Percentiles rank a stretch among this genome's conserved stretches.
Conservation (phyloP, 441 rosid genomes). For the Syzygium syzygioides region DNA sequence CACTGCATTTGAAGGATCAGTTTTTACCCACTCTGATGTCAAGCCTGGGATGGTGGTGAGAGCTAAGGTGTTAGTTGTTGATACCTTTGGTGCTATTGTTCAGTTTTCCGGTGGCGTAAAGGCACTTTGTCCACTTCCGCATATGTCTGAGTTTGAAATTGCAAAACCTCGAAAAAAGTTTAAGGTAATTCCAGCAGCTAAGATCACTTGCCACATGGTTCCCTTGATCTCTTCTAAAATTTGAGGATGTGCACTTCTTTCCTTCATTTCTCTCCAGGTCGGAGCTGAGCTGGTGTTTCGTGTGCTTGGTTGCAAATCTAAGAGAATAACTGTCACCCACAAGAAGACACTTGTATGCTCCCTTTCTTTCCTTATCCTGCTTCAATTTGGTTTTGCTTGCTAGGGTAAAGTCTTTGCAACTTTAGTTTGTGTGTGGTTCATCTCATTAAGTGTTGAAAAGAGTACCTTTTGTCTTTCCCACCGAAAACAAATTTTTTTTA, state of each 20-base stretch:
- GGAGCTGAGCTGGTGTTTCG: slow-evolving; percentile 91
- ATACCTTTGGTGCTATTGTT: slow-evolving; percentile 92
- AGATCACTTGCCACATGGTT: neutral
- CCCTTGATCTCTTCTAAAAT: slow-evolving; percentile 5
- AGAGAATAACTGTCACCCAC: slow-evolving; percentile 94
- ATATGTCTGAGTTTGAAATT: slow-evolving; percentile 98
- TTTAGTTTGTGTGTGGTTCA: neutral
- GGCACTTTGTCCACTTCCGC: slow-evolving; percentile 95
- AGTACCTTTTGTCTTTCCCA: neutral
- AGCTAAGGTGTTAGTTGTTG: slow-evolving; percentile 75
- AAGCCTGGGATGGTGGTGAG: slow-evolving; percentile 95
- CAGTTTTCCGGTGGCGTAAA: slow-evolving; percentile 96
- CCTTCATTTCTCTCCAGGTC: slow-evolving; percentile 44
- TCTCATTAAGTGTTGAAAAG: neutral
- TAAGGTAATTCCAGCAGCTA: slow-evolving; percentile 43
- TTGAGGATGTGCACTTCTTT: slow-evolving; percentile 1
- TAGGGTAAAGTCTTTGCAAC: neutral
- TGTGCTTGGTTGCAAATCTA: slow-evolving; percentile 96
- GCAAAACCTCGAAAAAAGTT: slow-evolving; percentile 84
- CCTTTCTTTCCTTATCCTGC: slow-evolving; percentile 1
- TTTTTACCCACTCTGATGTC: slow-evolving; percentile 91
- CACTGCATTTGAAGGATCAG: slow-evolving; percentile 90
- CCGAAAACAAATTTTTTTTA: neutral
- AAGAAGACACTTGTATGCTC: slow-evolving; percentile 91
- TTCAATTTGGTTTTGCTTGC: slow-evolving; percentile 7